Percentiles rank a stretch among this genome's conserved stretches.
Evolutionary conservation across 208 protist species (phyloP).

Genomic region (Acanthamoeba lenticulata): DNA sequence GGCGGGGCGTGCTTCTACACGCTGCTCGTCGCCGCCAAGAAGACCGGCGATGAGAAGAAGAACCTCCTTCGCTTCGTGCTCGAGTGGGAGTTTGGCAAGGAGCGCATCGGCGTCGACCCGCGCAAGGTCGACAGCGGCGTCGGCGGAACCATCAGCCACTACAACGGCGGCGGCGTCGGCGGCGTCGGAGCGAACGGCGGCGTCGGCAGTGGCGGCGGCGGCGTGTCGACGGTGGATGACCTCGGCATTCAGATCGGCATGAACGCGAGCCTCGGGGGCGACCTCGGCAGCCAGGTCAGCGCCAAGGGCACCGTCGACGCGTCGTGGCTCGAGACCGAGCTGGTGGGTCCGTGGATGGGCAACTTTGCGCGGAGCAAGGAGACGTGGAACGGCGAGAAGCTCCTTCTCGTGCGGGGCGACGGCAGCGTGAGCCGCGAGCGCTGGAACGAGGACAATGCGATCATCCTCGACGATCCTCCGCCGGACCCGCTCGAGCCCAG

Average conservation of each 20-base stretch:
- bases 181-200: neutral
- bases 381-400: conserved; percentile 22
- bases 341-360: conserved; percentile 9
- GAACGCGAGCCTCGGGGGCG: neutral
- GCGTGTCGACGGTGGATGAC: neutral
- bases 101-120: neutral
- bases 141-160: too few species aligned
- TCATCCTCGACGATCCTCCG: conserved; percentile 35
- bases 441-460: conserved; percentile 26
- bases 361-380: conserved; percentile 19
- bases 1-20: conserved; percentile 54
- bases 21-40: conserved; percentile 33
- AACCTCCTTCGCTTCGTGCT: conserved; percentile 28
- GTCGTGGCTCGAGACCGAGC: neutral
- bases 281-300: neutral
- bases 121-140: neutral
- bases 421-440: neutral
- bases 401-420: neutral
- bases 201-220: neutral
- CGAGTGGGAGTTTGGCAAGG: conserved; percentile 56
- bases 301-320: neutral
- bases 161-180: neutral
- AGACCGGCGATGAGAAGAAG: conserved; percentile 49
- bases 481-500: neutral
- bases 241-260: neutral